phyloP scores from a whole-genome alignment of 441 rosid species.

The Caryocar brasiliense region DNA sequence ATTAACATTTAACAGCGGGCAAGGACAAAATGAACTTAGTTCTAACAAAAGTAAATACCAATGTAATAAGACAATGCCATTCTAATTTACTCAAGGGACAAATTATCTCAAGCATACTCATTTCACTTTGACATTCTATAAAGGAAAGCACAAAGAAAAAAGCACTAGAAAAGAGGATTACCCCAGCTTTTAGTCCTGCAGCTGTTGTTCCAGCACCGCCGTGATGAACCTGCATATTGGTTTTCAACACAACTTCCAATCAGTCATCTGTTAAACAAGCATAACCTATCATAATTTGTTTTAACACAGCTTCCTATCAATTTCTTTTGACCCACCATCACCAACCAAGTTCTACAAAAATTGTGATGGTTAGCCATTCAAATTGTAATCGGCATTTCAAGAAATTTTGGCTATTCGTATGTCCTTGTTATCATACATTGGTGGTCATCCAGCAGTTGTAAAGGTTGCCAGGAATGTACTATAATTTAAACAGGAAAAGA shows the following conservation, averaged over 20 bases:
- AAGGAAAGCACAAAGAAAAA: neutral
- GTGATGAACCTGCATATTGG: slow-evolving; percentile 71
- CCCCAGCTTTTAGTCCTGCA: slow-evolving; percentile 93
- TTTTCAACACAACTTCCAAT: slow-evolving; percentile 8
- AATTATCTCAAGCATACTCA: too few relatives aligned
- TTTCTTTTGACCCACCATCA: too few relatives aligned
- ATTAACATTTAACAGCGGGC: slow-evolving; percentile 8
- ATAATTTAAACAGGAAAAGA: too few relatives aligned
- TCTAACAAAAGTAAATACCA: neutral
- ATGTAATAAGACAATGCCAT: neutral
- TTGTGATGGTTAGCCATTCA: neutral
- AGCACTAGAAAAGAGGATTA: slow-evolving; percentile 17
- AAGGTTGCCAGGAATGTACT: too few relatives aligned
- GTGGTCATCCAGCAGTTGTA: too few relatives aligned
- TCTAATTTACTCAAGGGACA: too few relatives aligned
- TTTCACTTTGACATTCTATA: neutral
- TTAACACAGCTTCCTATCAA: too few relatives aligned
- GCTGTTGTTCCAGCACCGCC: slow-evolving; percentile 99
- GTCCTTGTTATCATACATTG: too few relatives aligned
- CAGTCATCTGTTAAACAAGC: neutral
- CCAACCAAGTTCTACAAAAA: too few relatives aligned
- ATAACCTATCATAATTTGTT: too few relatives aligned
- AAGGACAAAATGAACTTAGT: neutral
- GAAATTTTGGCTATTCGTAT: too few relatives aligned
- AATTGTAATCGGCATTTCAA: too few relatives aligned